Conservation (phyloP, 208 protist species). For the Trichomonas gallinae region DNA sequence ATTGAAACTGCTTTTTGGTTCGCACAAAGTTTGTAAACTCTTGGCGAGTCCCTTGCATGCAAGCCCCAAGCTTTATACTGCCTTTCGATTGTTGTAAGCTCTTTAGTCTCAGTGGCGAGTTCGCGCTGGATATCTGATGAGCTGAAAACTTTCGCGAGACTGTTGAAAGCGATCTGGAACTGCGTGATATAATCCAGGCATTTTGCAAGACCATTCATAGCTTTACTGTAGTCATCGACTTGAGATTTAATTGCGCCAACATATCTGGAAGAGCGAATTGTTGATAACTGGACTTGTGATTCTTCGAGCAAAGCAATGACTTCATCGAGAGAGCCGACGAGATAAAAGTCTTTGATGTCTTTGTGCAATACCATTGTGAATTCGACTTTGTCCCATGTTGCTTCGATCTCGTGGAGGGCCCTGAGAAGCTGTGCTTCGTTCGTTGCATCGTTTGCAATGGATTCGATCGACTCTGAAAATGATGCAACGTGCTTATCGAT, state of each 20-base stretch:
- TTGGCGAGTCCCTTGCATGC: neutral
- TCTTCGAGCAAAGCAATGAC: neutral
- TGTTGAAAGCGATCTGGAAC: neutral
- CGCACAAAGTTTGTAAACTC: neutral
- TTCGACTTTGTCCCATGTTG: constrained; percentile 49
- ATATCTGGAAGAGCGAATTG: neutral
- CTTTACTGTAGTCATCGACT: neutral
- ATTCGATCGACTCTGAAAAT: neutral
- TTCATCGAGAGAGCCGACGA: neutral
- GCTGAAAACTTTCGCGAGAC: neutral
- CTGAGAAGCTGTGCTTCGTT: neutral
- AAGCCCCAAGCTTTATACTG: constrained; percentile 38
- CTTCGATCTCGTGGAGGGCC: neutral
- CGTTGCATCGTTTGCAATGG: constrained; percentile 4
- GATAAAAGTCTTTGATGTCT: constrained; percentile 17
- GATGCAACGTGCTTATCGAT: neutral
- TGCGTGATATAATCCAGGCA: neutral
- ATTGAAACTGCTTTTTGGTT: neutral
- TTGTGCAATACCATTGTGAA: constrained; percentile 70
- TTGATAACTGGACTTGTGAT: neutral
- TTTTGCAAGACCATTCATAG: neutral
- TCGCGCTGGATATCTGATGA: neutral
- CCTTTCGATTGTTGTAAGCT: constrained; percentile 34
- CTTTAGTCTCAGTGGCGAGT: neutral
- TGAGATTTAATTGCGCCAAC: constrained; percentile 12